Conservation (phyloP, 2,329 filamentous ascomycete genomes). For the Penicillium sp. region DNA sequence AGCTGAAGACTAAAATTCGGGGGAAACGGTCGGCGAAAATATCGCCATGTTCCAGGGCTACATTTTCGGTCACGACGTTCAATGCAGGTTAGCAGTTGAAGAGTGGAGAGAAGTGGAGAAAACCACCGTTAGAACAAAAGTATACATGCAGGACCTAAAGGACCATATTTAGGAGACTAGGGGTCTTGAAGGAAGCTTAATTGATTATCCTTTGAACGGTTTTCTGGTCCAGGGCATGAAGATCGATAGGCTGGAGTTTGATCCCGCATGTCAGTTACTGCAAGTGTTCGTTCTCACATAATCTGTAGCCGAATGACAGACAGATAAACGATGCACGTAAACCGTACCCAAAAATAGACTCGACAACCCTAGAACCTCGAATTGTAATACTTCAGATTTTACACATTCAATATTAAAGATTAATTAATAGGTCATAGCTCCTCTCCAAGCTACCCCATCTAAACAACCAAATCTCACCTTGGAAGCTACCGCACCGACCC, state of each 20-base stretch:
- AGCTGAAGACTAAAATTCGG: neutral
- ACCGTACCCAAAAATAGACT: neutral
- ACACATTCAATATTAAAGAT: too few species aligned
- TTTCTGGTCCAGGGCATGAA: neutral
- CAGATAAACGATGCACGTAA: neutral
- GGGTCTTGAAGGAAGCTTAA: neutral
- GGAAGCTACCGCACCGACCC: too few species aligned
- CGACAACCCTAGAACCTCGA: neutral
- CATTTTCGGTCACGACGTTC: neutral
- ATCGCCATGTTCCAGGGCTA: neutral
- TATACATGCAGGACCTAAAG: neutral
- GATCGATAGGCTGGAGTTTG: neutral
- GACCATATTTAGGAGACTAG: neutral
- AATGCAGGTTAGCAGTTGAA: neutral
- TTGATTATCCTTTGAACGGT: neutral
- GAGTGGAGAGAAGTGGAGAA: neutral
- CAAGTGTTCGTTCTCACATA: neutral
- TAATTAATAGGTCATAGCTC: too few species aligned
- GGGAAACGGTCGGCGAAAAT: neutral
- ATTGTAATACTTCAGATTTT: too few species aligned
- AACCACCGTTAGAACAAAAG: neutral
- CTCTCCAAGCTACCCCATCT: neutral
- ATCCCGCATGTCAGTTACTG: neutral
- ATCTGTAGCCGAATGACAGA: neutral
- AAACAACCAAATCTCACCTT: neutral